phyloP scores from a whole-genome alignment of 495 filamentous ascomycete species.

The Aspergillus sparsus region DNA sequence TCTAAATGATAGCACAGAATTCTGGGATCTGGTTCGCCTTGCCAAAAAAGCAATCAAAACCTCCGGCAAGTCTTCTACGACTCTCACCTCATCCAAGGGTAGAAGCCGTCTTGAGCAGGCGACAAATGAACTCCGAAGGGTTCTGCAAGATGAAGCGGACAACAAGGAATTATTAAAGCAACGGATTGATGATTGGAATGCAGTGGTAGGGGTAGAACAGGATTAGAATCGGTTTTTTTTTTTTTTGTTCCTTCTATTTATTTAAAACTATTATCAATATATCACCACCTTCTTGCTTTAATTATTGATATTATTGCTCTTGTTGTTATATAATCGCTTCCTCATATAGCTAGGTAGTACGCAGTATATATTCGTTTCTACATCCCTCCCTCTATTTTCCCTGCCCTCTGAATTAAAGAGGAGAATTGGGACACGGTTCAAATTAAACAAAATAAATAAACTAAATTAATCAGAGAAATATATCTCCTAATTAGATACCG shows the following conservation, averaged over 20 bases:
- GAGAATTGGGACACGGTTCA: no score
- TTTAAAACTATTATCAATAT: no score
- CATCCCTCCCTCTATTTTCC: no score
- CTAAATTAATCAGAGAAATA: no score
- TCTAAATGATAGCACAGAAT: constrained; percentile 9
- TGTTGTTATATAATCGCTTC: no score
- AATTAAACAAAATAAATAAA: no score
- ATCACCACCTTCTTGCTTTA: neutral
- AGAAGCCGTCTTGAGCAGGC: constrained; percentile 11
- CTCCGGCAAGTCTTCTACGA: constrained; percentile 8
- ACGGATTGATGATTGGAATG: constrained; percentile 18
- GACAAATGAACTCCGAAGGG: constrained; percentile 10
- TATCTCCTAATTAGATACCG: no score
- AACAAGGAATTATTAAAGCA: constrained; percentile 20
- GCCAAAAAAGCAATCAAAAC: constrained; percentile 11
- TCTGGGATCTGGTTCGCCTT: constrained; percentile 18
- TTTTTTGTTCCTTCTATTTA: neutral
- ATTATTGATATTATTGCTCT: no score
- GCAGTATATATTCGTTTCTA: no score
- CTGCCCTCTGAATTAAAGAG: no score
- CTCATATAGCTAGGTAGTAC: no score
- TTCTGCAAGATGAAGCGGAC: constrained; percentile 19
- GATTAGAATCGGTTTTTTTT: neutral
- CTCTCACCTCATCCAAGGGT: neutral
- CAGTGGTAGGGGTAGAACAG: neutral